Evolutionary conservation across 805 yeast genomes (phyloP).

Genomic region (Yarrowia keelungensis): DNA sequence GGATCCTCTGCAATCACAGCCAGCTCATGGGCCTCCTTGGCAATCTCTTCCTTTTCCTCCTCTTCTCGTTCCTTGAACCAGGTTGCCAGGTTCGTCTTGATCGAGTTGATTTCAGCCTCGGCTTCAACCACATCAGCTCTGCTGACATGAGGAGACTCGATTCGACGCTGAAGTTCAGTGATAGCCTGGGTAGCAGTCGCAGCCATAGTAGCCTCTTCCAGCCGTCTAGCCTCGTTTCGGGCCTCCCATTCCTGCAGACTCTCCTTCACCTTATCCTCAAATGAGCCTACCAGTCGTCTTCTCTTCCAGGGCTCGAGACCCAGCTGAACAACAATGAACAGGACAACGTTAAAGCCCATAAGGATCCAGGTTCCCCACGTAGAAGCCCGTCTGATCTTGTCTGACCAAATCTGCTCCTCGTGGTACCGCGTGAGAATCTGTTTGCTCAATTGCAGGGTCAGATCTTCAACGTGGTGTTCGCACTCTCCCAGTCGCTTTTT

Average conservation of each 20-base stretch:
- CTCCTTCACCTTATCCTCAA: slow-evolving; percentile 77
- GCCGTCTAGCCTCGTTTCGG: slow-evolving; percentile 16
- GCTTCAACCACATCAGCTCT: slow-evolving; percentile 17
- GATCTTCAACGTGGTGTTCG: slow-evolving; percentile 70
- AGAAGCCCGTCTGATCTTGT: slow-evolving; percentile 89
- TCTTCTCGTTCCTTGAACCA: slow-evolving; percentile 31
- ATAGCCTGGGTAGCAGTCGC: slow-evolving; percentile 25
- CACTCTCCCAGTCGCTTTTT: slow-evolving; percentile 57
- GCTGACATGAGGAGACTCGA: slow-evolving; percentile 10
- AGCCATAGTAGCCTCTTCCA: slow-evolving; percentile 30
- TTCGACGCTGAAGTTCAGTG: slow-evolving; percentile 21
- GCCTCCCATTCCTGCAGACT: slow-evolving; percentile 42
- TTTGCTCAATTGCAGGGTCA: slow-evolving; percentile 71
- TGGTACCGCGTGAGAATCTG: slow-evolving; percentile 88
- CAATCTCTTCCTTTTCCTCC: slow-evolving; percentile 20
- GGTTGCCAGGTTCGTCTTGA: slow-evolving; percentile 14
- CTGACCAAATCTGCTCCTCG: slow-evolving; percentile 98
- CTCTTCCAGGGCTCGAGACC: slow-evolving; percentile 96
- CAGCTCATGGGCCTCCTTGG: slow-evolving; percentile 26
- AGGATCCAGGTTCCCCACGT: slow-evolving; percentile 96
- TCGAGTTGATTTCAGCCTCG: slow-evolving; percentile 30
- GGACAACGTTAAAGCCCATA: slow-evolving; percentile 82
- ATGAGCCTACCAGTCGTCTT: slow-evolving; percentile 75
- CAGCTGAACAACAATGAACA: slow-evolving; percentile 83
- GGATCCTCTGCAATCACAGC: slow-evolving; percentile 30